A percentile compares a stretch with the other conserved stretches of the same genome.
phyloP scores from a whole-genome alignment of 2,329 filamentous ascomycete genomes.

The Colletotrichum australisinense region DNA sequence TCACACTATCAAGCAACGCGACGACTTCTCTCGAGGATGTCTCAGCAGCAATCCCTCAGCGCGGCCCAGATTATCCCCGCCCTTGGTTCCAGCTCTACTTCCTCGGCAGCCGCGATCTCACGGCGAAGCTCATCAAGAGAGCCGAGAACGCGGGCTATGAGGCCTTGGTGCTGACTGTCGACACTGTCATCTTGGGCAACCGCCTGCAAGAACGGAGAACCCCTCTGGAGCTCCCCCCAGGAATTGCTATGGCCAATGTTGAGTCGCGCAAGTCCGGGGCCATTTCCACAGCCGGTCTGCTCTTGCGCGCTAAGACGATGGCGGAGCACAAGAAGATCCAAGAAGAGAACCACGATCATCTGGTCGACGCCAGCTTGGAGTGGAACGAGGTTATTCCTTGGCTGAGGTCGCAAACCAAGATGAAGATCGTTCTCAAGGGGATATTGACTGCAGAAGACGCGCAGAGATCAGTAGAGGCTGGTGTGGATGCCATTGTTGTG shows the following conservation, averaged over 20 bases:
- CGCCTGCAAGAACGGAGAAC: conserved; percentile 43
- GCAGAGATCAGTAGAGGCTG: conserved; percentile 36
- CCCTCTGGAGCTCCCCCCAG: conserved; percentile 37
- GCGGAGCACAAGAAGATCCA: conserved; percentile 25
- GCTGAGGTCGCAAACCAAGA: conserved; percentile 39
- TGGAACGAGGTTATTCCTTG: conserved; percentile 40
- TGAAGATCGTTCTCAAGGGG: conserved; percentile 41
- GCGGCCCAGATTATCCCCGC: conserved; percentile 30
- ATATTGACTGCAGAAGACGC: conserved; percentile 38
- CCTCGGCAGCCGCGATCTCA: conserved; percentile 38
- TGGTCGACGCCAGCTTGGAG: conserved; percentile 37
- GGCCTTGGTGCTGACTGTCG: conserved; percentile 43
- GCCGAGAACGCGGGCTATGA: conserved; percentile 43
- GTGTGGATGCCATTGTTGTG: conserved; percentile 37
- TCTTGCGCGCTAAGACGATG: conserved; percentile 26
- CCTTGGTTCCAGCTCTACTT: conserved; percentile 42
- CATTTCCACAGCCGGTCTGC: conserved; percentile 38
- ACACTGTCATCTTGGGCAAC: conserved; percentile 45
- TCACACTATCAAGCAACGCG: conserved; percentile 42
- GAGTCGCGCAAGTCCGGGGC: conserved; percentile 6
- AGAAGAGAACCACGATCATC: conserved; percentile 13
- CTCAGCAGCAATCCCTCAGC: conserved; percentile 26
- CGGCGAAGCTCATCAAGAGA: conserved; percentile 39
- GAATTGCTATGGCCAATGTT: conserved; percentile 40
- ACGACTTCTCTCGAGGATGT: conserved; percentile 45